phyloP scores from a whole-genome alignment of 768 basidiomycete species.

The Glaciozyma antarctica region DNA sequence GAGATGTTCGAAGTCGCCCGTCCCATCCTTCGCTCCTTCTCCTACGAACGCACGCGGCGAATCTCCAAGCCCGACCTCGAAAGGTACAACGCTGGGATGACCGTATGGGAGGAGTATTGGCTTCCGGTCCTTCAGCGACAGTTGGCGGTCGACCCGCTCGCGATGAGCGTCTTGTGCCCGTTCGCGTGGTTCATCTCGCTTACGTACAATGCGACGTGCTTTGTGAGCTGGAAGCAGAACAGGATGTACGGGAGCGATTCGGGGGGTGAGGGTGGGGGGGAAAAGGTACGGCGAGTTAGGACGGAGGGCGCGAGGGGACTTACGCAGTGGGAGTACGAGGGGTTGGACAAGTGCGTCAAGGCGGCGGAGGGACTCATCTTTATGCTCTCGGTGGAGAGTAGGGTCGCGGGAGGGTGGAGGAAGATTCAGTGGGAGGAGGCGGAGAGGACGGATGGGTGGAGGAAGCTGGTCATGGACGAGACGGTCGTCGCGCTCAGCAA shows the following conservation, averaged over 20 bases:
- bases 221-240: conserved; percentile 18
- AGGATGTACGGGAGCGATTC: conserved; percentile 12
- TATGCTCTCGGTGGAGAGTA: conserved; percentile 21
- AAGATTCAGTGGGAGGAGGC: conserved; percentile 31
- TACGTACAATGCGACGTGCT: conserved; percentile 21
- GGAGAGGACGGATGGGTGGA: conserved; percentile 24
- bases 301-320: conserved; percentile 15
- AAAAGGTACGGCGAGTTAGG: conserved; percentile 6
- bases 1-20: conserved; percentile 32
- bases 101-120: conserved; percentile 28
- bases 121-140: conserved; percentile 15
- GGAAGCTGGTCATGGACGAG: conserved; percentile 26
- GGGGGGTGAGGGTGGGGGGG: neutral
- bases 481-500: conserved; percentile 20
- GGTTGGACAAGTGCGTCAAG: conserved; percentile 11
- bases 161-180: conserved; percentile 29
- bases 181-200: conserved; percentile 29
- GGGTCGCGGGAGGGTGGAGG: conserved; percentile 26
- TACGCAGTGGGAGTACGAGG: conserved; percentile 27
- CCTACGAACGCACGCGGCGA: conserved; percentile 24
- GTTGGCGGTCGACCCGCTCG: conserved; percentile 25
- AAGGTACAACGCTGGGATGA: conserved; percentile 28
- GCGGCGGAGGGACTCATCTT: conserved; percentile 28
- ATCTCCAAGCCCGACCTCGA: conserved; percentile 28
- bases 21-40: conserved; percentile 24